Evolutionary conservation across 2,329 filamentous ascomycete genomes (phyloP).

Genomic region (Chaetoscypha palmicola): DNA sequence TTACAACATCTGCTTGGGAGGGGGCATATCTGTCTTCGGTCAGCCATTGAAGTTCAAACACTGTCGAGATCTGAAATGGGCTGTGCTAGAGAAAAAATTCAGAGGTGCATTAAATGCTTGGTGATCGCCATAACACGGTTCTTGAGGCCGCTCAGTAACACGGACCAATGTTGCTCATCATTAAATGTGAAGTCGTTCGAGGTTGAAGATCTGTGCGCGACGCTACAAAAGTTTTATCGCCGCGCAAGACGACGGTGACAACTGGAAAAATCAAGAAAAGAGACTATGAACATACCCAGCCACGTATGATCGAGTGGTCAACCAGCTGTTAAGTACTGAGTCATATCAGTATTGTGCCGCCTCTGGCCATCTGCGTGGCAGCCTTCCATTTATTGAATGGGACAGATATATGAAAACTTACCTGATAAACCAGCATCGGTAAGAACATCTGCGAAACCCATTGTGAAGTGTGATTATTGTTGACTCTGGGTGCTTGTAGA

Average conservation of each 20-base stretch:
- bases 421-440: slow-evolving; percentile 56
- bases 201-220: slow-evolving; percentile 17
- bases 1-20: slow-evolving; percentile 91
- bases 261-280: slow-evolving; percentile 15
- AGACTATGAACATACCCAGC: slow-evolving; percentile 56
- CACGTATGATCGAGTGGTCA: slow-evolving; percentile 72
- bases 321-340: slow-evolving; percentile 64
- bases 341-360: slow-evolving; percentile 27
- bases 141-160: slow-evolving; percentile 94
- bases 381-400: neutral
- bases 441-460: slow-evolving; percentile 65
- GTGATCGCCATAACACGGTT: slow-evolving; percentile 76
- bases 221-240: slow-evolving; percentile 12
- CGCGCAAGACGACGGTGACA: slow-evolving; percentile 17
- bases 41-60: neutral
- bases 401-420: slow-evolving; percentile 31
- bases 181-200: slow-evolving; percentile 31
- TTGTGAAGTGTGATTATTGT: slow-evolving; percentile 31
- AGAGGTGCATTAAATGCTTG: slow-evolving; percentile 72
- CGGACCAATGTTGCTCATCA: slow-evolving; percentile 92
- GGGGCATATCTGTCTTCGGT: slow-evolving; percentile 43
- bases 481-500: slow-evolving; percentile 6
- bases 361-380: neutral
- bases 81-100: slow-evolving; percentile 37
- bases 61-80: neutral